A percentile compares a stretch with the other conserved stretches of the same genome.
These are phyloP conservation scores for Babesia bovis DNA, from an alignment of 169 alveolate species.

Conservation along the genomic window DNA sequence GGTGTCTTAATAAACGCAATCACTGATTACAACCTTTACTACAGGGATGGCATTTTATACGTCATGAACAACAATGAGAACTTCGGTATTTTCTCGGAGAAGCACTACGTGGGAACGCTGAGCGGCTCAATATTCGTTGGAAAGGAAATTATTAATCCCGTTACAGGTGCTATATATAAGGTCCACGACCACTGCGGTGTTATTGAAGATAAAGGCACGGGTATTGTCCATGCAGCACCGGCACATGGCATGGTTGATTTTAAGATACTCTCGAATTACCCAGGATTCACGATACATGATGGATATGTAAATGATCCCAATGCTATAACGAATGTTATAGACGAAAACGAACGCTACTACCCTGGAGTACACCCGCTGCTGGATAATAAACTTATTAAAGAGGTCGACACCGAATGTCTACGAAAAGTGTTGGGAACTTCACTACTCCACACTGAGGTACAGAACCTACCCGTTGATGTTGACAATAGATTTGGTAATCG, in stretches of 20 bases:
- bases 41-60: slow-evolving; percentile 14
- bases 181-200: slow-evolving; percentile 38
- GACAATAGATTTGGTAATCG: slow-evolving; percentile 58
- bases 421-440: slow-evolving; percentile 17
- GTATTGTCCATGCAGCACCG: slow-evolving; percentile 61
- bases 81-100: slow-evolving; percentile 9
- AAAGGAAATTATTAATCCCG: slow-evolving; percentile 24
- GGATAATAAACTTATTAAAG: slow-evolving; percentile 34
- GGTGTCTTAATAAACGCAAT: slow-evolving; percentile 66
- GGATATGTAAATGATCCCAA: slow-evolving; percentile 7
- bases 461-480: slow-evolving; percentile 35
- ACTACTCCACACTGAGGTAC: slow-evolving; percentile 15
- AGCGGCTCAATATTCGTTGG: slow-evolving; percentile 30
- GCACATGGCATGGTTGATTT: slow-evolving; percentile 64
- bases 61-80: slow-evolving; percentile 19
- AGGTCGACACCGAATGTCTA: slow-evolving; percentile 24
- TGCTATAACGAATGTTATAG: slow-evolving; percentile 45
- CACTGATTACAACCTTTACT: slow-evolving; percentile 43
- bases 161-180: slow-evolving; percentile 16
- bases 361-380: slow-evolving; percentile 39
- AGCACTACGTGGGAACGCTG: slow-evolving; percentile 11
- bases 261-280: slow-evolving; percentile 5
- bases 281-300: background rate
- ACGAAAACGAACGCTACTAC: slow-evolving; percentile 47
- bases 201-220: slow-evolving; percentile 38